phyloP scores from a whole-genome alignment of 1,284 basidiomycete genomes.

The Fistulina hepatica region DNA sequence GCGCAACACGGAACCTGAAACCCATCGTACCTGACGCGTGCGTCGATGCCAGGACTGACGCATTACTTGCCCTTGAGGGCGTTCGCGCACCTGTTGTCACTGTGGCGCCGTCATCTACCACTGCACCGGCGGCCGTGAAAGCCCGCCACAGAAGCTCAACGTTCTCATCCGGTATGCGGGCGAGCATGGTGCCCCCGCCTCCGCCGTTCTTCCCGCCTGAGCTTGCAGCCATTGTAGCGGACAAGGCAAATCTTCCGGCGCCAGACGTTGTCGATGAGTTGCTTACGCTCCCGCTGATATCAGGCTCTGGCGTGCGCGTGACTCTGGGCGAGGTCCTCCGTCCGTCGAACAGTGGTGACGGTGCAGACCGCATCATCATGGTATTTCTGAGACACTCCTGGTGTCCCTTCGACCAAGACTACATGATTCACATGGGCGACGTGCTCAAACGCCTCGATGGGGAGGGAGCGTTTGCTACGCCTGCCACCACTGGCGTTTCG shows the following conservation, averaged over 20 bases:
- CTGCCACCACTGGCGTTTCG: slow-evolving; percentile 10
- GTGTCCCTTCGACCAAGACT: slow-evolving; percentile 80
- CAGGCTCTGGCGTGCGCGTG: not conserved
- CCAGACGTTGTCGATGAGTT: not conserved
- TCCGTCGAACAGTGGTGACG: not conserved
- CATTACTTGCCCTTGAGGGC: no score
- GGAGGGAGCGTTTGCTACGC: slow-evolving; percentile 13
- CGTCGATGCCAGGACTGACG: no score
- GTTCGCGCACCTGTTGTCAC: no score
- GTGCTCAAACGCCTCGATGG: slow-evolving; percentile 42
- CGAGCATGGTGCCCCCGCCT: not conserved
- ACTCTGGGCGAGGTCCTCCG: not conserved
- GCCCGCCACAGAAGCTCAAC: slow-evolving; percentile 13
- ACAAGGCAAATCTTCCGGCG: not conserved
- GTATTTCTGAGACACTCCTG: slow-evolving; percentile 70
- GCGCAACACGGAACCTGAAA: no score
- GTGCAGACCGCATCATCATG: slow-evolving; percentile 52
- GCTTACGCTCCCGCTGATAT: not conserved
- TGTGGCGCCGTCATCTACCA: no score
- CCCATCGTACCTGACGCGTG: no score
- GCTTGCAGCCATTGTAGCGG: no score
- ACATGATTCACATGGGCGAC: slow-evolving; percentile 59
- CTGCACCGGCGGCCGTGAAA: no score
- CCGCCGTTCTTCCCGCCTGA: no score
- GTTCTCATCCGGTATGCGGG: slow-evolving; percentile 6